phyloP scores from a whole-genome alignment of 2,329 filamentous ascomycete species.

The Incumbomyces delicatus region DNA sequence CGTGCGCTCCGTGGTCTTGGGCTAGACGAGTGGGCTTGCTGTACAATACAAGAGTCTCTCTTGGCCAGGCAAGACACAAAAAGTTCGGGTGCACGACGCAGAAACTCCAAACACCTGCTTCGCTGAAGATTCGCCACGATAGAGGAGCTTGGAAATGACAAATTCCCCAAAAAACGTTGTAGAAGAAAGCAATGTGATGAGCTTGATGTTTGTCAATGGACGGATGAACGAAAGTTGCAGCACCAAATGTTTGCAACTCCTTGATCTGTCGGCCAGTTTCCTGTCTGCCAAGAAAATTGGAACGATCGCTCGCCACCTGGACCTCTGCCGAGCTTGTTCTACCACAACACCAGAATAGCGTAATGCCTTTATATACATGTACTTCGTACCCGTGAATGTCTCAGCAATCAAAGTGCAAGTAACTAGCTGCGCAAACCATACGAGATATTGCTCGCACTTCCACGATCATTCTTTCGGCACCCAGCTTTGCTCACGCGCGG shows the following conservation, averaged over 20 bases:
- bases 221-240: neutral
- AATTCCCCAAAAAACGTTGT: neutral
- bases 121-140: neutral
- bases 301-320: neutral
- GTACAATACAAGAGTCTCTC: neutral
- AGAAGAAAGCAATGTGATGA: slow-evolving; percentile 2
- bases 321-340: slow-evolving; percentile 1
- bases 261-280: neutral
- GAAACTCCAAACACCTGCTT: slow-evolving; percentile 2
- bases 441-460: neutral
- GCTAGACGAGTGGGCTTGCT: slow-evolving; percentile 1
- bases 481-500: too few species aligned
- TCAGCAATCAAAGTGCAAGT: neutral
- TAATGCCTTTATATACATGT: slow-evolving; percentile 6
- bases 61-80: neutral
- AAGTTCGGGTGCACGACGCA: neutral
- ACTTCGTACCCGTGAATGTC: neutral
- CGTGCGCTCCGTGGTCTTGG: neutral
- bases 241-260: slow-evolving; percentile 1
- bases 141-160: too few species aligned
- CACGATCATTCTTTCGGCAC: too few species aligned
- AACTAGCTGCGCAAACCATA: neutral
- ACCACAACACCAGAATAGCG: neutral
- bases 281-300: slow-evolving; percentile 4
- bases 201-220: slow-evolving; percentile 3